These are phyloP conservation scores for Chimonanthus praecox DNA, from an alignment of 164 flowering plant species.

Conservation along the genomic window DNA sequence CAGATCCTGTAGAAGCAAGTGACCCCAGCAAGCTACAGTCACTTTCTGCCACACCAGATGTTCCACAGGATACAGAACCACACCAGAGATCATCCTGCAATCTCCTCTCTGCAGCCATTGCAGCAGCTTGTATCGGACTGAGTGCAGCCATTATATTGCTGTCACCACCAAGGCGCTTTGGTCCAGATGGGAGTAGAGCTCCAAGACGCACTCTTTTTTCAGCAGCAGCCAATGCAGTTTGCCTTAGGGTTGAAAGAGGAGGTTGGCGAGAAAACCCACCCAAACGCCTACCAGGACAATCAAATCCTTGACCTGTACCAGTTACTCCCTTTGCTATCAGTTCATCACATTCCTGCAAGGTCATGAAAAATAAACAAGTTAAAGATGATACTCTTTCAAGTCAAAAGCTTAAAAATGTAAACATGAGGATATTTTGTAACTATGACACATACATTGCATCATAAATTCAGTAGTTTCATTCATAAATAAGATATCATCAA, in stretches of 20 bases:
- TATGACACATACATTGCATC: background rate
- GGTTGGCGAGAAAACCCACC: slow-evolving; percentile 79
- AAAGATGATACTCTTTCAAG: background rate
- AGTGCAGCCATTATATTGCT: slow-evolving; percentile 65
- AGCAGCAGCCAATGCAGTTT: slow-evolving; percentile 70
- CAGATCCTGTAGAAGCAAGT: slow-evolving; percentile 13
- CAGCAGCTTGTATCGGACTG: slow-evolving; percentile 98
- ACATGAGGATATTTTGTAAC: background rate
- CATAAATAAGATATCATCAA: background rate
- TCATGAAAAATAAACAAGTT: background rate
- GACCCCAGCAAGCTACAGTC: slow-evolving; percentile 14
- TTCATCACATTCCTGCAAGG: slow-evolving; percentile 83
- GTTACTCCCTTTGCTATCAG: slow-evolving; percentile 69
- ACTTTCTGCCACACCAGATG: slow-evolving; percentile 31
- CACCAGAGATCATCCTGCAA: slow-evolving; percentile 93
- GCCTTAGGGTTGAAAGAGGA: slow-evolving; percentile 62
- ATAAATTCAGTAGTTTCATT: background rate
- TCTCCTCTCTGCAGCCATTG: slow-evolving; percentile 99
- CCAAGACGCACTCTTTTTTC: slow-evolving; percentile 60
- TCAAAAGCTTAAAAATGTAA: background rate
- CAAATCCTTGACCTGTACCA: slow-evolving; percentile 84
- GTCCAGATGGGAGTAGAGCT: slow-evolving; percentile 73
- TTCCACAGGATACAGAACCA: slow-evolving; percentile 50
- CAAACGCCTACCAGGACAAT: slow-evolving; percentile 76
- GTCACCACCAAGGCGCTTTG: slow-evolving; percentile 91